These are phyloP conservation scores for Rhododendron williamsianum DNA, from an alignment of 148 eudicot species.

Conservation along the genomic window DNA sequence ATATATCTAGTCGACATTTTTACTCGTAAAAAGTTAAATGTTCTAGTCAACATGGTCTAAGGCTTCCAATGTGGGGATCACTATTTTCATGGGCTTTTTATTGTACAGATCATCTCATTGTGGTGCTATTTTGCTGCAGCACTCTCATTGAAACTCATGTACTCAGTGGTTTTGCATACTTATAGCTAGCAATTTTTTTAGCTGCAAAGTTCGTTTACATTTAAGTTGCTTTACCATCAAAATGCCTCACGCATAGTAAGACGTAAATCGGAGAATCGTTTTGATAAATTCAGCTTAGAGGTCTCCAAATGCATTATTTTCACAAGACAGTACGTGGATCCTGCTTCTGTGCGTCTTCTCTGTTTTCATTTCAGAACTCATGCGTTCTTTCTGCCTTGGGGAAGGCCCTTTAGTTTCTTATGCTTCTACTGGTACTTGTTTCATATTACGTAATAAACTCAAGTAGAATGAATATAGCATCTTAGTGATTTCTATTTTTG, in stretches of 20 bases:
- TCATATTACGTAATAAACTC: background rate
- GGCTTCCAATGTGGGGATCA: background rate
- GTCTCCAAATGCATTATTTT: background rate
- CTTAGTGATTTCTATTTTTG: background rate
- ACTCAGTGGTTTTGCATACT: background rate
- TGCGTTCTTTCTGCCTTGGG: background rate
- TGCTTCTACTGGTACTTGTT: background rate
- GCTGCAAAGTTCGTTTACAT: background rate
- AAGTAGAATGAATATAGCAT: background rate
- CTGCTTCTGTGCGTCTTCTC: background rate
- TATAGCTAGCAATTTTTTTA: background rate
- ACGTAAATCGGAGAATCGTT: background rate
- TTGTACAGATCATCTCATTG: background rate
- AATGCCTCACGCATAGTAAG: background rate
- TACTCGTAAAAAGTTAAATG: background rate
- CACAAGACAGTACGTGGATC: background rate
- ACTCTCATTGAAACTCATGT: background rate
- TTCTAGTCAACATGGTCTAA: background rate
- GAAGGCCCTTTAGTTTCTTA: background rate
- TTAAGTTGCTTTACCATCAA: background rate
- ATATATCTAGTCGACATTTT: background rate
- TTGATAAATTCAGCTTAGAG: background rate
- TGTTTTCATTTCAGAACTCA: background rate
- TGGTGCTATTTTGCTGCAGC: conserved; percentile 3
- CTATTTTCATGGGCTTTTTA: background rate